phyloP scores from a whole-genome alignment of 2,329 filamentous ascomycete species.

The Purpureocillium takamizusanense region DNA sequence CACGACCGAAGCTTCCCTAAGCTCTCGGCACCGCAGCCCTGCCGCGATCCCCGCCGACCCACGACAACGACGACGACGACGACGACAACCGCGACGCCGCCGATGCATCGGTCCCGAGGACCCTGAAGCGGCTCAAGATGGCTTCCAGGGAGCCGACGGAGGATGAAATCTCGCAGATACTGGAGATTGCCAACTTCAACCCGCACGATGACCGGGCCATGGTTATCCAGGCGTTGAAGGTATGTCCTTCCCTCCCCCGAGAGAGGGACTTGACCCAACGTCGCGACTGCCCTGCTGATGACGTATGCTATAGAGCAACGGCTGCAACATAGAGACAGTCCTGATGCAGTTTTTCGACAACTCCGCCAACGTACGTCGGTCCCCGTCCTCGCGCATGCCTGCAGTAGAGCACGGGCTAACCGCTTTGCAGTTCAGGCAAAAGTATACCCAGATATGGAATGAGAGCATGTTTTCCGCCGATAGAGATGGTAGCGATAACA shows the following conservation, averaged over 20 bases:
- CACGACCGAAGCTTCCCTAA: too few relatives aligned
- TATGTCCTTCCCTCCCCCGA: conserved; percentile 9
- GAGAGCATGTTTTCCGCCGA: conserved; percentile 43
- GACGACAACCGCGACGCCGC: not conserved
- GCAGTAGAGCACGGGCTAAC: not conserved
- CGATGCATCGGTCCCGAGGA: not conserved
- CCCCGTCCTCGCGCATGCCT: not conserved
- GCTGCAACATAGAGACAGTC: conserved; percentile 37
- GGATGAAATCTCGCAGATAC: conserved; percentile 27
- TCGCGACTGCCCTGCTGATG: conserved; percentile 1
- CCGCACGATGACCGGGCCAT: conserved; percentile 26
- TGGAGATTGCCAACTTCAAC: conserved; percentile 30
- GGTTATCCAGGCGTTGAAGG: conserved; percentile 32
- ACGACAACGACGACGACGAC: too few relatives aligned
- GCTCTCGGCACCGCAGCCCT: not conserved
- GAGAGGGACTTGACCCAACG: too few relatives aligned
- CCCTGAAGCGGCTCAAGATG: conserved; percentile 12
- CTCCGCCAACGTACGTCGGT: conserved; percentile 19
- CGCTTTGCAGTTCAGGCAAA: conserved; percentile 30
- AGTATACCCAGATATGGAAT: conserved; percentile 43
- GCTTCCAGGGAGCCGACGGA: conserved; percentile 25
- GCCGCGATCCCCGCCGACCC: not conserved
- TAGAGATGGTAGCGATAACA: conserved; percentile 38
- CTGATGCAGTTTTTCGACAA: conserved; percentile 44
- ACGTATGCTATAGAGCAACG: conserved; percentile 26